phyloP scores from a whole-genome alignment of 1,139 yeast species.

The Taphrina pruni region DNA sequence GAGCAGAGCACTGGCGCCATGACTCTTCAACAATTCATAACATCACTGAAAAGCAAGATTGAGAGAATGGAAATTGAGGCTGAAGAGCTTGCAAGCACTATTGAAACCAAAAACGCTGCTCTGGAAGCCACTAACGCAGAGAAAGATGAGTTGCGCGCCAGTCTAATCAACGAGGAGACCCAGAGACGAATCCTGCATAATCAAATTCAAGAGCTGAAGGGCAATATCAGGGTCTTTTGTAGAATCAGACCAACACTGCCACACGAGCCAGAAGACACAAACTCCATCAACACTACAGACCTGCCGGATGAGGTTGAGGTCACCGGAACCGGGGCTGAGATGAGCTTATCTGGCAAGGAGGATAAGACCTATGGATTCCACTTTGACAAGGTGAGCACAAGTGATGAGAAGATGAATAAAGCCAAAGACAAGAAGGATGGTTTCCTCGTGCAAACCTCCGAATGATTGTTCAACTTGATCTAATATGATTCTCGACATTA shows the following conservation, averaged over 20 bases:
- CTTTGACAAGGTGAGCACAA: conserved; percentile 60
- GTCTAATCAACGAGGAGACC: conserved; percentile 57
- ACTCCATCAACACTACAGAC: conserved; percentile 29
- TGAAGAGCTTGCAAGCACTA: conserved; percentile 43
- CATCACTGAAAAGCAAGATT: conserved; percentile 42
- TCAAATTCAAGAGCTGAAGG: conserved; percentile 81
- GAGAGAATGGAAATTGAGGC: conserved; percentile 45
- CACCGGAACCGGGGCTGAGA: conserved; percentile 48
- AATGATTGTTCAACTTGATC: conserved; percentile 37
- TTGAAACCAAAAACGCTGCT: conserved; percentile 45
- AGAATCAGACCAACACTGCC: conserved; percentile 69
- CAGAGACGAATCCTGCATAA: conserved; percentile 73
- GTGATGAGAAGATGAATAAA: conserved; percentile 30
- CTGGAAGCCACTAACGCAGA: conserved; percentile 46
- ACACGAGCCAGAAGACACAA: conserved; percentile 23
- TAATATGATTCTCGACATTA: conserved; percentile 36
- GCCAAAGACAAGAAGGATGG: conserved; percentile 22
- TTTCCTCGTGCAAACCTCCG: conserved; percentile 23
- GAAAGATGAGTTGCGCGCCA: conserved; percentile 45
- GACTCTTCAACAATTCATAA: conserved; percentile 44
- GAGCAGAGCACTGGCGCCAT: conserved; percentile 45
- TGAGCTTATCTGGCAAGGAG: conserved; percentile 49
- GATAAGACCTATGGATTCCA: conserved; percentile 58
- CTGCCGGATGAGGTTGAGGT: conserved; percentile 46
- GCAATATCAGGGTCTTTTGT: conserved; percentile 90